Conservation (phyloP, 2,329 filamentous ascomycete species). For the Talaromyces atroroseus region DNA sequence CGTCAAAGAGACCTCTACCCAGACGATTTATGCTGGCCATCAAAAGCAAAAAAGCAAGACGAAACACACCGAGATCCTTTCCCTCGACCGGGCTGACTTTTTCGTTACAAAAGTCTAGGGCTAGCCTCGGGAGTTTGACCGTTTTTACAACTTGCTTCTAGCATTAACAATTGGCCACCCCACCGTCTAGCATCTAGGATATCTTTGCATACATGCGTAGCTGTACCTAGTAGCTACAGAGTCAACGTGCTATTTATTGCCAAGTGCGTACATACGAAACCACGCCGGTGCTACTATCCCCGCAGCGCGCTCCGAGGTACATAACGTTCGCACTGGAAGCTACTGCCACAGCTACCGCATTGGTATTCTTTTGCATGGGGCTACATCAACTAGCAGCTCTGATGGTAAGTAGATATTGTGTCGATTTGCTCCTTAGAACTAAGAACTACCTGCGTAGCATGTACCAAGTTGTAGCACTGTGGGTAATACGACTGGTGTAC, state of each 20-base stretch:
- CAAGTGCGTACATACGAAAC: neutral
- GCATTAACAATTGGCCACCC: neutral
- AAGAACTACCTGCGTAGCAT: neutral
- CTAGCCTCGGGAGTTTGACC: neutral
- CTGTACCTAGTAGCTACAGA: neutral
- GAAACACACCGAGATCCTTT: neutral
- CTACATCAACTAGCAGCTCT: neutral
- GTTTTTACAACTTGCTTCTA: neutral
- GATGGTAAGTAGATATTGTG: neutral
- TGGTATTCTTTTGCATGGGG: neutral
- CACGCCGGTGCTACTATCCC: constrained; percentile 16
- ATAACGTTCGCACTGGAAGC: neutral
- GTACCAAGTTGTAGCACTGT: neutral
- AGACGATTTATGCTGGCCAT: constrained; percentile 19
- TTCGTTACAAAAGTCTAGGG: neutral
- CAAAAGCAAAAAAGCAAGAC: neutral
- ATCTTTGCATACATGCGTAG: neutral
- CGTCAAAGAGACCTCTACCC: constrained; percentile 18
- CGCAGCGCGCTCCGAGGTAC: constrained; percentile 22
- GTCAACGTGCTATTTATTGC: neutral
- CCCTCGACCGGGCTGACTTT: neutral
- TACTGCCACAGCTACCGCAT: neutral
- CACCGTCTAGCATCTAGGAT: neutral
- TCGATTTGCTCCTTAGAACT: neutral
- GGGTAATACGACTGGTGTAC: neutral